Base-by-base conservation (phyloP, 2,329 filamentous ascomycete genomes). In the Calonectria pseudoturangicola region DNA sequence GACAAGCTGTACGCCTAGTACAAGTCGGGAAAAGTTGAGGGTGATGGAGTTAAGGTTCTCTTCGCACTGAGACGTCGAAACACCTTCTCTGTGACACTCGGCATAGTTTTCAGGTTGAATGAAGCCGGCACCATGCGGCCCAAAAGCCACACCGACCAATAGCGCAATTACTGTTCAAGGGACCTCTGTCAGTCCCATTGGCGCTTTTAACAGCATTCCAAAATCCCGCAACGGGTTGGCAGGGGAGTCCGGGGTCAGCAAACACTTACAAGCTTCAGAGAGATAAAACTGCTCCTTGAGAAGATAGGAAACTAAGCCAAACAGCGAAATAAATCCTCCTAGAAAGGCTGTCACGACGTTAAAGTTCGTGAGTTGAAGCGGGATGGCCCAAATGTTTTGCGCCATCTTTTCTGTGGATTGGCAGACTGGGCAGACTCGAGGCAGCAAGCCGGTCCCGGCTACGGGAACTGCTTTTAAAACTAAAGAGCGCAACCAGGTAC, bases 211-310 rank as follows among this genome's bases (percentile, higher is more conserved):
- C 18, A 67, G 67, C 64, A 27, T 15, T 48, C 12, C 15, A 63
- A 66, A 54, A 41, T 68, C 36, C 36, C 47, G 21, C 63, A 15
- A 51, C 68, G 48, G 13, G 50, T 41, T 67, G 41, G 9, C 21
- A 66, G 68, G 39, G 74, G 18, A 39, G 33, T 39, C 18, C 33
- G 33, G 10, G 21, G 33, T n/a, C 16, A 41, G 48, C 63, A 39
- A 15, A 13, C 27, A 91, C 93, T 82, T 87, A 96, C 95, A 87
- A 66, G 96, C 94, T 89, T 98, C 96, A 1, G 95, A 98, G 1
- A 98, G 89, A 82, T 98, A 98, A 81, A 94, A 96, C 71, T 92
- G 93, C 85, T 98, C 96, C 82, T 98, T 98, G 81, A 94, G 89
- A 21, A 98, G 89, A 81, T 95, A 98, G 0, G 95, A 98, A 0